Base-by-base conservation (phyloP, 257 asterid genomes). In the Echium plantagineum region DNA sequence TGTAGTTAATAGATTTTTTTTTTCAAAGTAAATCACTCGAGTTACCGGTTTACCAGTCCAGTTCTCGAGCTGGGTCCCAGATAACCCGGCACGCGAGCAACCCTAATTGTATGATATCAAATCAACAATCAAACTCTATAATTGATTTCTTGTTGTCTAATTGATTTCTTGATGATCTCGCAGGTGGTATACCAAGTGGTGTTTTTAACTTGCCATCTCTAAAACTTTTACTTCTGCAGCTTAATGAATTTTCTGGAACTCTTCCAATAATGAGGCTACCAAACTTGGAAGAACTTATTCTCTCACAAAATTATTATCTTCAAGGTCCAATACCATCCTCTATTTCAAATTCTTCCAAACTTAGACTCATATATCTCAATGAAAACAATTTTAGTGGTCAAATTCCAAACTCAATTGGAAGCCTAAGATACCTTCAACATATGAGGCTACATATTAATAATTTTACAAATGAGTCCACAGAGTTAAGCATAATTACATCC, bases 341-440 rank as follows among this genome's bases (percentile, higher is more conserved):
- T 4, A 71, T 73, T 21, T 55, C 67, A 57, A 67, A 67, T 8
- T 62, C 71, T 30, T 66, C 74, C 15, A 57, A 52, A 31, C 70
- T 74, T 8, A 54, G 51, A 15, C 10, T 3, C 28, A 17, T 74
- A 47, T 15, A 10, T 49, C 58, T 73, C 9, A 12, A 6, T 8
- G 7, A 0, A 1, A 75, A 79, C 56, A 20, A 60, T 38, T 67
- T 79, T 16, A 60, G 55, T 0, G 79, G 85, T 26, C 20, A 2
- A 0, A 58, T 75, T 56, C 85, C 81, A 3, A 24, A 9, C 30
- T 70, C 76, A 7, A 58, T 79, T 28, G 85, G 77, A n/a, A 52
- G 67, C 18, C 67, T 79, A 10, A 55, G 48, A 24, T 48, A 51
- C 31, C 60, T 78, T 4, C 51, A 70, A 13, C 4, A 21, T 7